Base-by-base conservation (phyloP, 495 filamentous ascomycete species). In the Talaromyces ruber region DNA sequence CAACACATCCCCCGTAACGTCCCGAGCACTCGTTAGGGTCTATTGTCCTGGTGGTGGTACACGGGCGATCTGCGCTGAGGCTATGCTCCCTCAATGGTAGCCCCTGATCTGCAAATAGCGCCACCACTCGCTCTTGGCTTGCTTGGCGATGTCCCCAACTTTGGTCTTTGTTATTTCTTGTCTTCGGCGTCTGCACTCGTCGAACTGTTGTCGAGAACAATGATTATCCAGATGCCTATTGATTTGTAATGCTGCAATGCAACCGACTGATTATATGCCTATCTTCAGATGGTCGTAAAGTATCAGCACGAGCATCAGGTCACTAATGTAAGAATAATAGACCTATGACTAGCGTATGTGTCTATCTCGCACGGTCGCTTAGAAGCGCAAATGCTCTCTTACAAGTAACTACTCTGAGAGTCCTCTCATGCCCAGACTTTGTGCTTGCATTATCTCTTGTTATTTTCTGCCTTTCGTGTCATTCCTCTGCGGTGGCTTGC, bases 81-180 rank as follows among this genome's bases (percentile, higher is more conserved):
- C 54, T 57, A 34, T 57, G 54, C 54, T 57, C 51, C 1, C 5
- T 54, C 51, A 54, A 28, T 57, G 29, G 54, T 21, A 57, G 29
- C 54, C 54, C 54, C 54, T 57, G 54, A 57, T 57, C 54, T 57
- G 28, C 54, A 57, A 57, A 57, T 57, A 57, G 54, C 28, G 54
- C 28, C 54, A 57, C 28, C 54, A 57, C 54, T 32, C 24, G 8
- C 8, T 22, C 54, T 57, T 57, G 54, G 54, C 54, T 14, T 21
- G 4, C 54, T 32, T 34, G 26, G 54, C 54, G 24, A 54, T 54
- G 16, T 28, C 12, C 22, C 51, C 51, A 14, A 14, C 22, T 54
- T 26, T n/a, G n/a, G n/a, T n/a, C n/a, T n/a, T 54, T 28, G 11
- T 12, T n/a, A 28, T 9, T 11, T 26, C 8, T 21, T 7, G n/a